Evolutionary conservation across 2,329 filamentous ascomycete genomes (phyloP).

Genomic region (Aspergillus sp.): DNA sequence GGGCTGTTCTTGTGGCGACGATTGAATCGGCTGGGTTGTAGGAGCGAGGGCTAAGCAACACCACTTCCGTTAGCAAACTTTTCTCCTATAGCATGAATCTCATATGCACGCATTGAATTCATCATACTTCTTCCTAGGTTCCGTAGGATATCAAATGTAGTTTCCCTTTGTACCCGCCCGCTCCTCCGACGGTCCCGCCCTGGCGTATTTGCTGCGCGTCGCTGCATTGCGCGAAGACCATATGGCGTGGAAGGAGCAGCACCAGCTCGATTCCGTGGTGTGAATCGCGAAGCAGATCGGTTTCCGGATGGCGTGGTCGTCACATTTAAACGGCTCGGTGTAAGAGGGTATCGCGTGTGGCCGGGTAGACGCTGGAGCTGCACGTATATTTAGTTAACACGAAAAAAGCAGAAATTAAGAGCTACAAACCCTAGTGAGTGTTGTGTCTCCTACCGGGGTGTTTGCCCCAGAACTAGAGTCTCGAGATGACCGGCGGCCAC

Average conservation of each 20-base stretch:
- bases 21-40: slow-evolving; percentile 40
- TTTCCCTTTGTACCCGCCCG: slow-evolving; percentile 48
- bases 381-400: background rate
- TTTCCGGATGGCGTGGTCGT: slow-evolving; percentile 27
- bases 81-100: no score
- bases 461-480: slow-evolving; percentile 13
- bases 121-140: slow-evolving; percentile 48
- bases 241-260: slow-evolving; percentile 51
- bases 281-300: slow-evolving; percentile 28
- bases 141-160: slow-evolving; percentile 50
- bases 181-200: slow-evolving; percentile 46
- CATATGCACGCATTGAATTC: background rate
- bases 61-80: no score
- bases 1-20: slow-evolving; percentile 40
- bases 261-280: slow-evolving; percentile 25
- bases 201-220: slow-evolving; percentile 50
- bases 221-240: slow-evolving; percentile 50
- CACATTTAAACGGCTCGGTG: slow-evolving; percentile 28
- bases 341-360: slow-evolving; percentile 28
- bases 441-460: slow-evolving; percentile 25
- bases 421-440: slow-evolving; percentile 11
- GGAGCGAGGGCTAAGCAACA: slow-evolving; percentile 43
- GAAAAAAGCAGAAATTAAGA: background rate
- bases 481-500: slow-evolving; percentile 21
- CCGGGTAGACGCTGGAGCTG: slow-evolving; percentile 31